Base-by-base conservation (phyloP, 2,329 filamentous ascomycete genomes). In the Graphilbum fragrans region DNA sequence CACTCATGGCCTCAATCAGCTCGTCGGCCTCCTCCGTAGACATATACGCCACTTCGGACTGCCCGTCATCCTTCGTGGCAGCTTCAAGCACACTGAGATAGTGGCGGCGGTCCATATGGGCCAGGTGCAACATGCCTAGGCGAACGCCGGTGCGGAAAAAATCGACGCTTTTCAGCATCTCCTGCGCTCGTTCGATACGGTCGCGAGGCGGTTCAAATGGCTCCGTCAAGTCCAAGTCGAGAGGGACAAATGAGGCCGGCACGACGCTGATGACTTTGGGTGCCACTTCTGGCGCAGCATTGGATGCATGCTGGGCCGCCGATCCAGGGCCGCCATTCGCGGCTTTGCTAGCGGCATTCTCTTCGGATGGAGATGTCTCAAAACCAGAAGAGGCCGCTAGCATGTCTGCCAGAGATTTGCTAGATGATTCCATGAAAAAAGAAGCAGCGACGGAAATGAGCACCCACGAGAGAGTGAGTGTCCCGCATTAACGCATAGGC, bases 191-290 rank as follows among this genome's bases (percentile, higher is more conserved):
- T 25, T 57, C 54, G 31, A 55, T 37, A 6, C 55, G 46, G 41
- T 52, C 47, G 16, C 49, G 50, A 3, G 55, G 53, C n/a, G 41
- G 29, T 2, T 49, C 41, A 22, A 50, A 47, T 2, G 55, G 52
- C 39, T 52, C 42, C 23, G 55, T 51, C 17, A 61, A 47, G 42
- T 59, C 56, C 5, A 53, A 42, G 16, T 47, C 50, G 21, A 60
- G 42, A 0, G 60, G 60, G 2, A 60, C 54, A 38, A 63, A 62
- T 19, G 59, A 56, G 32, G 52, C 52, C 1, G 56, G 54, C 2
- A 51, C 47, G 9, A 55, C 48, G 43, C 48, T 54, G 8, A 37
- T 47, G 31, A 62, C 51, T 20, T 35, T 38, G 2, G 45, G 50
- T 0, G 53, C 53, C 25, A 37, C 27, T 31, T 4, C 11, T 5